phyloP scores from a whole-genome alignment of 352 stramenopile genomes.

The Phytophthora quininea region DNA sequence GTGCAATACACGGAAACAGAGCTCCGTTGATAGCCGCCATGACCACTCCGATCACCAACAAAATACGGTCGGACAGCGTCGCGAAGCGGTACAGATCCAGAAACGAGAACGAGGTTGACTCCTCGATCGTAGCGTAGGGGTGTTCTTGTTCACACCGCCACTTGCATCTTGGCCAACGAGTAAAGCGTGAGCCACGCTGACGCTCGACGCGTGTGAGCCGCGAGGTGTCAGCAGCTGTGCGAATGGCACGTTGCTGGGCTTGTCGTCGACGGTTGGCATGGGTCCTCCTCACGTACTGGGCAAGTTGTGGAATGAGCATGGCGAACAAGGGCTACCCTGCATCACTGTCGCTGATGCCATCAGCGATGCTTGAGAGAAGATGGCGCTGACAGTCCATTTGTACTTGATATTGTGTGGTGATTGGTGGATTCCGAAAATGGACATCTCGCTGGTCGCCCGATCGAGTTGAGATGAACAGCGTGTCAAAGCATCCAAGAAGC shows the following conservation, averaged over 20 bases:
- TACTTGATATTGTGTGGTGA: not conserved
- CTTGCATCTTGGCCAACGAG: constrained; percentile 5
- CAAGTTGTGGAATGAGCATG: constrained; percentile 8
- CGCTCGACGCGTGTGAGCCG: not conserved
- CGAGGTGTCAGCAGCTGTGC: constrained; percentile 18
- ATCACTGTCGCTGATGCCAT: not conserved
- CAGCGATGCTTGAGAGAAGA: too few species aligned
- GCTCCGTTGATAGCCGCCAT: constrained; percentile 35
- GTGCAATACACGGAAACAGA: constrained; percentile 30
- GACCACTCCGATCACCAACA: constrained; percentile 12
- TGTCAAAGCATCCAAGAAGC: not conserved
- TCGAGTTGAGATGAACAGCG: not conserved
- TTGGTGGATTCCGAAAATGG: not conserved
- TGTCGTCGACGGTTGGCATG: constrained; percentile 3
- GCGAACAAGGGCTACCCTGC: not conserved
- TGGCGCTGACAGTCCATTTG: not conserved
- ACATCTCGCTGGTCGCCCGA: not conserved
- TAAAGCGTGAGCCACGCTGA: not conserved
- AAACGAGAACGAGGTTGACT: constrained; percentile 1
- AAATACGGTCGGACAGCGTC: constrained; percentile 48
- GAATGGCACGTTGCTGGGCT: constrained; percentile 4
- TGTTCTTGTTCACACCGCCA: constrained; percentile 1
- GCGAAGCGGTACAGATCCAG: constrained; percentile 8
- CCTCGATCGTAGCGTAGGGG: not conserved
- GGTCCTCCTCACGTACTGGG: not conserved